These are phyloP conservation scores for Fusarium metavorans DNA, from an alignment of 2,329 filamentous ascomycete species.

Conservation along the genomic window DNA sequence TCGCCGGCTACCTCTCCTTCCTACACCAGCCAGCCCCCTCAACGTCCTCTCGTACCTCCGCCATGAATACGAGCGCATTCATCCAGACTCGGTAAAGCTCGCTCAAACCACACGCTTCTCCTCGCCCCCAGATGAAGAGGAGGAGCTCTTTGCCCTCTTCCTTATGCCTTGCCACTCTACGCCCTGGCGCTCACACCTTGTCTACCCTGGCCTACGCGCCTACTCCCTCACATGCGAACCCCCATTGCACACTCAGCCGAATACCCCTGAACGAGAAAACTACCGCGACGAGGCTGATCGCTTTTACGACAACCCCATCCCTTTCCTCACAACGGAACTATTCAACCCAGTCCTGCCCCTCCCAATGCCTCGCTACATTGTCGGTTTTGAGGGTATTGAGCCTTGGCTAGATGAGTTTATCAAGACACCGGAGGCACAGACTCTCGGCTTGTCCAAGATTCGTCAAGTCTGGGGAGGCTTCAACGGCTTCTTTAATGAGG, in stretches of 20 bases:
- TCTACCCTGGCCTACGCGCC: slow-evolving; percentile 79
- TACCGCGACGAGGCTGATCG: slow-evolving; percentile 93
- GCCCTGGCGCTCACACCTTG: slow-evolving; percentile 90
- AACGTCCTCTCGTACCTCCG: slow-evolving; percentile 81
- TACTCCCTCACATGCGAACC: slow-evolving; percentile 94
- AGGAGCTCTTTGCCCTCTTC: slow-evolving; percentile 77
- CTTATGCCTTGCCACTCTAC: slow-evolving; percentile 97
- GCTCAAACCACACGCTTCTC: slow-evolving; percentile 35
- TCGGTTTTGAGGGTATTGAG: slow-evolving; percentile 72
- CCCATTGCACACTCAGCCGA: slow-evolving; percentile 75
- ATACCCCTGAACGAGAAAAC: slow-evolving; percentile 67
- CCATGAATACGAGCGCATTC: slow-evolving; percentile 73
- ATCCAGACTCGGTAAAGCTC: slow-evolving; percentile 51
- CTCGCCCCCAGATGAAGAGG: slow-evolving; percentile 45
- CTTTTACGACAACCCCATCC: slow-evolving; percentile 78
- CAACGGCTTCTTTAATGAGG: slow-evolving; percentile 74
- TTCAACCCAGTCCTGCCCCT: slow-evolving; percentile 48
- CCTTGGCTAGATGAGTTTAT: slow-evolving; percentile 60
- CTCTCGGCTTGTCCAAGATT: slow-evolving; percentile 55
- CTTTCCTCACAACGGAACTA: slow-evolving; percentile 69
- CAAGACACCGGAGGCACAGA: slow-evolving; percentile 52
- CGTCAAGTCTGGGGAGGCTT: slow-evolving; percentile 66
- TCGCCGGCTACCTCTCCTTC: slow-evolving; percentile 80
- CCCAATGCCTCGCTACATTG: slow-evolving; percentile 66
- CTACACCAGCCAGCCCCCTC: slow-evolving; percentile 84